Percentiles rank a stretch among this genome's conserved stretches.
These are phyloP conservation scores for Boletus bicolor DNA, from an alignment of 768 basidiomycete species.

Conservation along the genomic window DNA sequence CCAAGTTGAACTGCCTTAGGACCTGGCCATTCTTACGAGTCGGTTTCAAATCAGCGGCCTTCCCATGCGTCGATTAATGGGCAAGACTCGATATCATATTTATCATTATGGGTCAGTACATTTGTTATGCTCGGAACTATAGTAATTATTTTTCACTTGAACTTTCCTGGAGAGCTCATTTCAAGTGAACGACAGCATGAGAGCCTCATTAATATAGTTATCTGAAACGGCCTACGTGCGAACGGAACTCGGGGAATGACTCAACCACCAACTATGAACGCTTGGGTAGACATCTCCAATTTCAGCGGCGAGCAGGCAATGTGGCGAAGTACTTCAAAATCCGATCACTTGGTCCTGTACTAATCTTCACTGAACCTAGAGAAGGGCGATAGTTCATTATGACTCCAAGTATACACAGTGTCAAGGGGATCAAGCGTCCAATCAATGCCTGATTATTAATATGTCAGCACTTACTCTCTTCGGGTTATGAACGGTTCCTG, in stretches of 20 bases:
- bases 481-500: too few species aligned
- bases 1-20: background rate
- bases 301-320: background rate
- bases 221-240: background rate
- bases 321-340: background rate
- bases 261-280: background rate
- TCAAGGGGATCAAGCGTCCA: background rate
- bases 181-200: background rate
- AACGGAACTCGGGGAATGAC: background rate
- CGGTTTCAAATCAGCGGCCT: background rate
- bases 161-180: background rate
- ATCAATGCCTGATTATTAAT: background rate
- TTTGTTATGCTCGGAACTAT: background rate
- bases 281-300: background rate
- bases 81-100: background rate
- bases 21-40: background rate
- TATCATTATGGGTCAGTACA: background rate
- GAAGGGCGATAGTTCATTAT: background rate
- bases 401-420: background rate
- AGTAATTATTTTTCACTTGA: background rate
- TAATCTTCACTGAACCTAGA: background rate
- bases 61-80: background rate
- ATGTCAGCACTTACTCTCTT: too few species aligned
- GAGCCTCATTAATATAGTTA: background rate
- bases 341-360: too few species aligned